A percentile compares a stretch with the other conserved stretches of the same genome.
Evolutionary conservation across 2,329 filamentous ascomycete species (phyloP).

Genomic region (Beauveria medogensis): DNA sequence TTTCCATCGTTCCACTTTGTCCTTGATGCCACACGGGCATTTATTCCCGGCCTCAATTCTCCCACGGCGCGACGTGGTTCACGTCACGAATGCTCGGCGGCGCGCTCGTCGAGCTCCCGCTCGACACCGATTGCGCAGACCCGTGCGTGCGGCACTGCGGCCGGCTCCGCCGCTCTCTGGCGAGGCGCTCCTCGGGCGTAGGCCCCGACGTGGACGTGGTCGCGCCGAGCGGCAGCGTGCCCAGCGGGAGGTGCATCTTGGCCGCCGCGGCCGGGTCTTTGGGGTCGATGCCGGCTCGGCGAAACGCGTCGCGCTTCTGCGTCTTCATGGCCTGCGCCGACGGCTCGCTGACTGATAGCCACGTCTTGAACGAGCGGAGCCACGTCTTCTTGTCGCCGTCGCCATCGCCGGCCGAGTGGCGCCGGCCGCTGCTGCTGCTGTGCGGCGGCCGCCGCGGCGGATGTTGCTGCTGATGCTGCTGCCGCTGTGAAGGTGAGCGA

Average conservation of each 20-base stretch:
- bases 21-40: not conserved
- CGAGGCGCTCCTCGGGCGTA: constrained; percentile 37
- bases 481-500: not conserved
- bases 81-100: constrained; percentile 21
- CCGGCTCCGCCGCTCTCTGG: constrained; percentile 25
- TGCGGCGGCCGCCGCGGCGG: too few relatives aligned
- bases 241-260: constrained; percentile 39
- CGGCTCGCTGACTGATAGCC: constrained; percentile 42
- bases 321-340: constrained; percentile 40
- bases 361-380: constrained; percentile 37
- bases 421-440: not conserved
- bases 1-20: not conserved
- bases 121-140: constrained; percentile 26
- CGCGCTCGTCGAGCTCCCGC: constrained; percentile 24
- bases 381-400: constrained; percentile 23
- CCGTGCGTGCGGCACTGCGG: constrained; percentile 18
- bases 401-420: not conserved
- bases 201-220: constrained; percentile 38
- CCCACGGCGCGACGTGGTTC: constrained; percentile 28
- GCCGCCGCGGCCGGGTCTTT: constrained; percentile 35
- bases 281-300: constrained; percentile 34
- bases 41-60: not conserved
- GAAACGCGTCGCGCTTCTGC: constrained; percentile 35
- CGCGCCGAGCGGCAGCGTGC: constrained; percentile 35
- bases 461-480: not conserved